Evolutionary conservation across 305 asterid genomes (phyloP).

Genomic region (Fraxinus sp.): DNA sequence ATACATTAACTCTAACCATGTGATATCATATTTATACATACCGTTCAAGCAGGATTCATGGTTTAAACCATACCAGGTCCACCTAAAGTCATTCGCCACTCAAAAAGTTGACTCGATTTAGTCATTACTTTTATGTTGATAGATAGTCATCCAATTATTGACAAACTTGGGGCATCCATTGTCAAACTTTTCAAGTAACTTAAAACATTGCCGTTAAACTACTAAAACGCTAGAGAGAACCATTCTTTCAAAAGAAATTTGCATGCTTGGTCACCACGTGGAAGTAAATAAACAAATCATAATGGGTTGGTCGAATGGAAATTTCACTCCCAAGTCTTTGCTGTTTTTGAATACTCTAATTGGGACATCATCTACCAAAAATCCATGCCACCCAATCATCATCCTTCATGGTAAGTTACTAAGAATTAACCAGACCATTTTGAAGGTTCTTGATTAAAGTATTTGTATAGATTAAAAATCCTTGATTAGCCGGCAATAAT

Average conservation of each 20-base stretch:
- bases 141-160: not conserved
- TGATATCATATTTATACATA: not conserved
- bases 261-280: not conserved
- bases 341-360: conserved; percentile 67
- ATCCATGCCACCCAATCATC: conserved; percentile 32
- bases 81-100: not conserved
- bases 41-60: not conserved
- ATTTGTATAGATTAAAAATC: not conserved
- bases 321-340: conserved; percentile 56
- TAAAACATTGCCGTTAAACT: not conserved
- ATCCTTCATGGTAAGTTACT: not conserved
- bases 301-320: conserved; percentile 75
- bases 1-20: not conserved
- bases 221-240: not conserved
- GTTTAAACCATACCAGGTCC: not conserved
- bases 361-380: conserved; percentile 61
- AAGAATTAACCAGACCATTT: not conserved
- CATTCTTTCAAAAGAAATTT: not conserved
- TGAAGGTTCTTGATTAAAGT: not conserved
- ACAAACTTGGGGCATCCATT: not conserved
- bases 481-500: not conserved
- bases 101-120: not conserved
- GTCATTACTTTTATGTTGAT: not conserved
- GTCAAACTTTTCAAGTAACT: not conserved
- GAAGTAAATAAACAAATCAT: not conserved